Evolutionary conservation across 192 early-diverging fungal genomes (phyloP).

Genomic region (Chytriomyces sp.): DNA sequence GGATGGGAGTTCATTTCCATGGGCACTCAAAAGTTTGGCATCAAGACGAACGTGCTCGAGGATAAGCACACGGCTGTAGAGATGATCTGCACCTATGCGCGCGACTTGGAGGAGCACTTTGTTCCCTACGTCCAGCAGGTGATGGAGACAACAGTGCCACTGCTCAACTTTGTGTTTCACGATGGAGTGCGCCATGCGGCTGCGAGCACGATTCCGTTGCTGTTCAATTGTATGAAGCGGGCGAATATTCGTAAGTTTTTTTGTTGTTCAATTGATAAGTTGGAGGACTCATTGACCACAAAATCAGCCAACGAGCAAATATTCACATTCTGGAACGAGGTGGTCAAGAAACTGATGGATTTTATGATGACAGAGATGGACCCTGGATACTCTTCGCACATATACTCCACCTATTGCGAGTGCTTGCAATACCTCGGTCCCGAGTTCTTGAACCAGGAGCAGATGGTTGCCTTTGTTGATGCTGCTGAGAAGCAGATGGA

Average conservation of each 20-base stretch:
- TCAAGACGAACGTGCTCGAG: slow-evolving; percentile 93
- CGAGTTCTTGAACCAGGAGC: slow-evolving; percentile 61
- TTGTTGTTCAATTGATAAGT: not conserved
- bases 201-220: slow-evolving; percentile 74
- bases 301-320: slow-evolving; percentile 58
- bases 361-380: slow-evolving; percentile 82
- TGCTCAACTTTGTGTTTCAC: slow-evolving; percentile 97
- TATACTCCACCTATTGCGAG: slow-evolving; percentile 71
- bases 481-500: slow-evolving; percentile 70
- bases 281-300: not conserved
- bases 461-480: slow-evolving; percentile 72
- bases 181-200: slow-evolving; percentile 94
- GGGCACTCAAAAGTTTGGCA: slow-evolving; percentile 91
- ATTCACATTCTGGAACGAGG: slow-evolving; percentile 69
- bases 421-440: slow-evolving; percentile 52
- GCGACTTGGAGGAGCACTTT: slow-evolving; percentile 89
- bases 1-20: slow-evolving; percentile 96
- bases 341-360: slow-evolving; percentile 77
- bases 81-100: slow-evolving; percentile 94
- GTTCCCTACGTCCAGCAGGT: slow-evolving; percentile 79
- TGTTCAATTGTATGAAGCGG: slow-evolving; percentile 62
- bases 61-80: slow-evolving; percentile 98
- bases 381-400: slow-evolving; percentile 72
- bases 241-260: slow-evolving; percentile 36
- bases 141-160: slow-evolving; percentile 82